A percentile compares a stretch with the other conserved stretches of the same genome.
These are phyloP conservation scores for Parastagonospora nodorum DNA, from an alignment of 2,329 filamentous ascomycete species.

Conservation along the genomic window DNA sequence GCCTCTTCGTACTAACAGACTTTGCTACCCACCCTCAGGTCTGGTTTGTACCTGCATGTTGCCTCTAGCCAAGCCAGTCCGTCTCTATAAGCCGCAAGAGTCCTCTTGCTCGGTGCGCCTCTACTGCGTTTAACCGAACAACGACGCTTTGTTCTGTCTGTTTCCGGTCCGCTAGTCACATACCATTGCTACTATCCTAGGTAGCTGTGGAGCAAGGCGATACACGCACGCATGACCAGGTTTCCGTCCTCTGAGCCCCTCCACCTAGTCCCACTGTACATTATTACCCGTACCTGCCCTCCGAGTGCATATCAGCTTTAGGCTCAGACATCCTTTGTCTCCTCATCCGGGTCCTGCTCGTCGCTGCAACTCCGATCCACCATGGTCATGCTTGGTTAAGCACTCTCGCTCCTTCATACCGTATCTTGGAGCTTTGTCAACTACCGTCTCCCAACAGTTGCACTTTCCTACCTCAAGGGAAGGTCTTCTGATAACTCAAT, in stretches of 20 bases:
- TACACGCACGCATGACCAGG: conserved; percentile 37
- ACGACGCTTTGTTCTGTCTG: conserved; percentile 29
- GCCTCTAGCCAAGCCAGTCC: conserved; percentile 25
- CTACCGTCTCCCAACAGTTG: conserved; percentile 16
- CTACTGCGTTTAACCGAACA: conserved; percentile 27
- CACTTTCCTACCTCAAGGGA: not conserved
- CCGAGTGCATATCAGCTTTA: conserved; percentile 24
- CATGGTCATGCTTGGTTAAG: conserved; percentile 37
- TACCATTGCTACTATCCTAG: conserved; percentile 32
- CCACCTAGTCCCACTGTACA: conserved; percentile 34
- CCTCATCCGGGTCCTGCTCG: conserved; percentile 16
- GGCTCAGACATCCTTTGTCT: conserved; percentile 25
- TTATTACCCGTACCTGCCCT: conserved; percentile 33
- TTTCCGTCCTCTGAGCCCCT: conserved; percentile 30
- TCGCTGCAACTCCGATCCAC: conserved; percentile 22
- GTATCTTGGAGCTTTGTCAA: conserved; percentile 21
- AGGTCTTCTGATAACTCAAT: too few species aligned
- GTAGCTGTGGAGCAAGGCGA: conserved; percentile 35
- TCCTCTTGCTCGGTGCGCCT: conserved; percentile 32
- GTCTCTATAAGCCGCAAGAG: conserved; percentile 33
- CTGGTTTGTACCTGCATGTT: conserved; percentile 34
- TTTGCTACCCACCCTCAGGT: conserved; percentile 29
- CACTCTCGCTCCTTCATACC: conserved; percentile 19
- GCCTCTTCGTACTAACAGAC: conserved; percentile 24
- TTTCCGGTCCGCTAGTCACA: conserved; percentile 30